Evolutionary conservation across 148 eudicot genomes (phyloP).

Genomic region (Heliamphora exappendiculata): DNA sequence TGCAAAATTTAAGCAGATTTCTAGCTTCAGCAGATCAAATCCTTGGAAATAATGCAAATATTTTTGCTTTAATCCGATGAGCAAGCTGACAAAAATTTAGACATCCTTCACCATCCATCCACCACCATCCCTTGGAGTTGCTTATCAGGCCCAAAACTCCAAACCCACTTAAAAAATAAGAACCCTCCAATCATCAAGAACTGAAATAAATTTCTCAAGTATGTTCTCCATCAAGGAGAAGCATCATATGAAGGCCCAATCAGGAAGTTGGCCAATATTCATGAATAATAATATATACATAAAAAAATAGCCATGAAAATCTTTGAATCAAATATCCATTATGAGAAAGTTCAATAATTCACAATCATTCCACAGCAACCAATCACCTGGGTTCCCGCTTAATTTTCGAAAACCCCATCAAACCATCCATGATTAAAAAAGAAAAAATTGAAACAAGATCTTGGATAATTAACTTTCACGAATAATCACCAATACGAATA

Average conservation of each 20-base stretch:
- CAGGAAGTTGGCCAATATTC: neutral
- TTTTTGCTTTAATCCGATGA: neutral
- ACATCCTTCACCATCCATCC: neutral
- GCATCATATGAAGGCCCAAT: neutral
- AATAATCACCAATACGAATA: neutral
- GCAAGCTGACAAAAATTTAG: neutral
- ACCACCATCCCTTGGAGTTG: neutral
- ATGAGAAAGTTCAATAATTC: neutral
- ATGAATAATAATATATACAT: too few relatives aligned
- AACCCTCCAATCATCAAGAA: neutral
- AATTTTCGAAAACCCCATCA: neutral
- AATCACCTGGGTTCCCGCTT: neutral
- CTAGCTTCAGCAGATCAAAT: neutral
- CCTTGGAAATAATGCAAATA: too few relatives aligned
- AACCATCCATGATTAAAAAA: constrained; percentile 7
- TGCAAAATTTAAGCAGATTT: neutral
- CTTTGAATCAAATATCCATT: neutral
- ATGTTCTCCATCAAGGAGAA: neutral
- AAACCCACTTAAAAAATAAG: neutral
- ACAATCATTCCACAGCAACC: neutral
- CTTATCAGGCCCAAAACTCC: neutral
- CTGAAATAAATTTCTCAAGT: neutral
- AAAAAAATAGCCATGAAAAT: too few relatives aligned
- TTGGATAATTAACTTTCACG: neutral
- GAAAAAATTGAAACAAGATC: constrained; percentile 1